These are phyloP conservation scores for Chrysanthemum seticuspe DNA, from an alignment of 129 eudicot genomes.

Conservation along the genomic window DNA sequence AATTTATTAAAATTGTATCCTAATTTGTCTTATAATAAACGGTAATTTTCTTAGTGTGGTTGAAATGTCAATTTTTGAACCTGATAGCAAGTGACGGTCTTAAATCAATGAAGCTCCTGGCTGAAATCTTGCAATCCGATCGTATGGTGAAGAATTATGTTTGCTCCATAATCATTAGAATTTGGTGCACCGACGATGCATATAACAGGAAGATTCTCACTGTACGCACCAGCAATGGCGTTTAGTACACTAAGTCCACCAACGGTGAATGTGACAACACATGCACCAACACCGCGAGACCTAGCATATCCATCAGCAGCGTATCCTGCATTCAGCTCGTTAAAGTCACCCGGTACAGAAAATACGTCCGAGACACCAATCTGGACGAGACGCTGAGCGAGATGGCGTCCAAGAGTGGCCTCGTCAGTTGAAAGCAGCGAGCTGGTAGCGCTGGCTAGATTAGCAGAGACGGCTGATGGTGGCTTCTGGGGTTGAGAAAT, in stretches of 20 bases:
- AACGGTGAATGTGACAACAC: neutral
- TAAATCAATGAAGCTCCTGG: neutral
- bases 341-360: conserved; percentile 56
- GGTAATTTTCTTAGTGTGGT: too few relatives aligned
- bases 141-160: neutral
- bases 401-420: conserved; percentile 78
- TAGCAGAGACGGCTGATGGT: too few relatives aligned
- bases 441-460: too few relatives aligned
- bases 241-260: conserved; percentile 10
- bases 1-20: too few relatives aligned
- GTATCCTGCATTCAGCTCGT: conserved; percentile 6
- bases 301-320: neutral
- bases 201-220: conserved; percentile 1
- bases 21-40: too few relatives aligned
- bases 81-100: neutral
- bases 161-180: conserved; percentile 1
- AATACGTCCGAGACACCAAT: conserved; percentile 64
- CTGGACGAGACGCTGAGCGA: conserved; percentile 75
- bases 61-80: too few relatives aligned
- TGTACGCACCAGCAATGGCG: neutral
- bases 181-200: neutral
- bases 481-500: too few relatives aligned
- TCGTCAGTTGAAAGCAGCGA: conserved; percentile 26
- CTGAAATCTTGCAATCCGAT: neutral
- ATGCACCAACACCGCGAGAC: neutral